These are phyloP conservation scores for Lactifluus piperatus DNA, from an alignment of 768 basidiomycete genomes.

Conservation along the genomic window DNA sequence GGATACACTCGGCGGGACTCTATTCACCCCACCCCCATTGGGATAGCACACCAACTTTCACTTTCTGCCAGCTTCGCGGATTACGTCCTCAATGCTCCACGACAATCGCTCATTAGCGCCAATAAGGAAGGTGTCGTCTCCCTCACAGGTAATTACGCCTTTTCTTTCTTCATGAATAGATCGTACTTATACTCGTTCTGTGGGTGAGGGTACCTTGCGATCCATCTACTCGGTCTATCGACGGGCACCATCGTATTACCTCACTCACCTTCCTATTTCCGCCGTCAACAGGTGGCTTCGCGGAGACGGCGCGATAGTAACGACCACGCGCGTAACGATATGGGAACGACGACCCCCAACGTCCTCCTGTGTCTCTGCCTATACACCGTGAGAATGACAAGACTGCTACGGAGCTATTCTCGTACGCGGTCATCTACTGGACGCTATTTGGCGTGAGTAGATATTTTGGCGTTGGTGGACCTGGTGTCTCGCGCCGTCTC, in stretches of 20 bases:
- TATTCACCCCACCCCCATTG: not conserved
- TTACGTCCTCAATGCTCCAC: constrained; percentile 58
- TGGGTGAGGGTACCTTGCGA: constrained; percentile 70
- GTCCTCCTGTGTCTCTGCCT: not conserved
- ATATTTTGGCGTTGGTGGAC: constrained; percentile 27
- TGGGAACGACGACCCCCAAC: not conserved
- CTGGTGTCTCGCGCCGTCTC: constrained; percentile 49
- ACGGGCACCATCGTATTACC: constrained; percentile 76
- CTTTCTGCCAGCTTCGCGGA: constrained; percentile 52
- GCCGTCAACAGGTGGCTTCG: constrained; percentile 35
- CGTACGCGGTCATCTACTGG: constrained; percentile 81
- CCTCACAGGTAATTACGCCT: constrained; percentile 45
- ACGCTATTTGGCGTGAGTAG: constrained; percentile 34
- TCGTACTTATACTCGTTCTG: not conserved
- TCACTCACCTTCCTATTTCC: constrained; percentile 65
- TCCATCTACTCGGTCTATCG: constrained; percentile 81
- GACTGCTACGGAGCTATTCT: constrained; percentile 65
- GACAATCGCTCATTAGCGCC: constrained; percentile 53
- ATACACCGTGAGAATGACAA: constrained; percentile 57
- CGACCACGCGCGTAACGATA: constrained; percentile 17
- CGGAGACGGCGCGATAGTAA: constrained; percentile 16
- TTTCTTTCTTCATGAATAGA: not conserved
- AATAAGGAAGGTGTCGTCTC: constrained; percentile 94
- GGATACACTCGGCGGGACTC: not conserved
- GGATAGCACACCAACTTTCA: constrained; percentile 65